phyloP scores from a whole-genome alignment of 768 basidiomycete genomes.

The Xanthoconium purpureum region DNA sequence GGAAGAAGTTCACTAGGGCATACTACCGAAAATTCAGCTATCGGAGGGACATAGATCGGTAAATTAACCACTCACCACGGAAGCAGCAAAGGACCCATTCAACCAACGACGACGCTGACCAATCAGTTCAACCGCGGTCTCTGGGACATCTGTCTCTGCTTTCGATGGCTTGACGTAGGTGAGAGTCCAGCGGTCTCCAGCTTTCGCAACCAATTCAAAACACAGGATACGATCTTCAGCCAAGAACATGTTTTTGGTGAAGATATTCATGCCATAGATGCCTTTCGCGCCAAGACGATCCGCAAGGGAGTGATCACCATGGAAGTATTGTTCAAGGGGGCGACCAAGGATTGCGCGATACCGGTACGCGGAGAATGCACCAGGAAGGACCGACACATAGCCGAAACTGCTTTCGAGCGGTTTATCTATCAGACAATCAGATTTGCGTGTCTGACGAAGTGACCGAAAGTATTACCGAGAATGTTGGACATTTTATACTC shows the following conservation, averaged over 20 bases:
- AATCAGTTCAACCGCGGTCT: conserved; percentile 87
- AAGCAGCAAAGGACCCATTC: conserved; percentile 94
- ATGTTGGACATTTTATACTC: conserved; percentile 99
- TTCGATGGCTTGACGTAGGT: conserved; percentile 93
- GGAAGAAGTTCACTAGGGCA: conserved; percentile 90
- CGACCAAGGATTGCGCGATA: conserved; percentile 88
- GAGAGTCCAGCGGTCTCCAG: conserved; percentile 81
- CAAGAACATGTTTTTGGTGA: conserved; percentile 90
- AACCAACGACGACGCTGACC: conserved; percentile 95
- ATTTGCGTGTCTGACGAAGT: background rate
- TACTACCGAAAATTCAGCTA: conserved; percentile 48
- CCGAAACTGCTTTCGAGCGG: conserved; percentile 95
- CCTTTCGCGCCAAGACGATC: conserved; percentile 91
- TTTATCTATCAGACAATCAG: conserved; percentile 56
- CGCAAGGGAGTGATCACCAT: conserved; percentile 85
- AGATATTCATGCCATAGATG: conserved; percentile 95
- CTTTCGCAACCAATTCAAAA: conserved; percentile 95
- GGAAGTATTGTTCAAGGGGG: conserved; percentile 82
- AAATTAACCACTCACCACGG: conserved; percentile 55
- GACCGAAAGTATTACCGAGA: conserved; percentile 48
- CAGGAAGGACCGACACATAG: conserved; percentile 92
- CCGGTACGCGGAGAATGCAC: conserved; percentile 97
- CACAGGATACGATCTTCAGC: conserved; percentile 97
- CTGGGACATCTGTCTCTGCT: conserved; percentile 95
- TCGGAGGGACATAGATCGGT: background rate